Conservation (phyloP, 2,329 filamentous ascomycete genomes). For the Venturia pyrina region DNA sequence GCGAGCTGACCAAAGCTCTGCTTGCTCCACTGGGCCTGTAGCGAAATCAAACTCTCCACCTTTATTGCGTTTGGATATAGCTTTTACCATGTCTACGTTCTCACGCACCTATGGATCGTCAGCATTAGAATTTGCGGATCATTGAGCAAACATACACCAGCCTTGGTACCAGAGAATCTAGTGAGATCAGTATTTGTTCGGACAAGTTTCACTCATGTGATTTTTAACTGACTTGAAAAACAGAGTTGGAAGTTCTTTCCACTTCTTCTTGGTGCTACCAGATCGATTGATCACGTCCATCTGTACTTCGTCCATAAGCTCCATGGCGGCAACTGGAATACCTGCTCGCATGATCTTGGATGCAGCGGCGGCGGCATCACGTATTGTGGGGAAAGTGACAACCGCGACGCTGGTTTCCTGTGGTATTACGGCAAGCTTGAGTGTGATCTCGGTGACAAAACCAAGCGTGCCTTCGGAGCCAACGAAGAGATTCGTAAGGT, state of each 20-base stretch:
- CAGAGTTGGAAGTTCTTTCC: conserved; percentile 67
- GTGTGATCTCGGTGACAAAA: conserved; percentile 70
- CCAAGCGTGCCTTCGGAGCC: conserved; percentile 75
- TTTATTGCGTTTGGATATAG: conserved; percentile 54
- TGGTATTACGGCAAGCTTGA: conserved; percentile 69
- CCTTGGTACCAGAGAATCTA: conserved; percentile 63
- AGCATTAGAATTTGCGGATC: conserved; percentile 22
- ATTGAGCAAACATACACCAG: conserved; percentile 31
- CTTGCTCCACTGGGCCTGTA: conserved; percentile 41
- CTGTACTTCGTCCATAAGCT: conserved; percentile 82
- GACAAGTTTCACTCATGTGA: background rate
- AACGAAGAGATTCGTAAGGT: conserved; percentile 69
- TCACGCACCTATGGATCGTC: conserved; percentile 45
- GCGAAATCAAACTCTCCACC: conserved; percentile 47
- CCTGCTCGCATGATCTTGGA: conserved; percentile 67
- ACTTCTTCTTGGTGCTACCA: conserved; percentile 58
- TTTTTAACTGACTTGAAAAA: conserved; percentile 59
- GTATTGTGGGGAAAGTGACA: conserved; percentile 67
- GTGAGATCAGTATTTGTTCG: conserved; percentile 5
- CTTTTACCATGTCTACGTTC: conserved; percentile 59
- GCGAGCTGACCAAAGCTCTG: conserved; percentile 49
- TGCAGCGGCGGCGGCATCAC: conserved; percentile 64
- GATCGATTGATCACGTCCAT: conserved; percentile 74
- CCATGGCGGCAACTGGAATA: conserved; percentile 65
- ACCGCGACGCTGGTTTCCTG: conserved; percentile 69